Percentiles rank a stretch among this genome's conserved stretches.
Conservation (phyloP, 208 protist genomes). For the Leishmania aethiopica region DNA sequence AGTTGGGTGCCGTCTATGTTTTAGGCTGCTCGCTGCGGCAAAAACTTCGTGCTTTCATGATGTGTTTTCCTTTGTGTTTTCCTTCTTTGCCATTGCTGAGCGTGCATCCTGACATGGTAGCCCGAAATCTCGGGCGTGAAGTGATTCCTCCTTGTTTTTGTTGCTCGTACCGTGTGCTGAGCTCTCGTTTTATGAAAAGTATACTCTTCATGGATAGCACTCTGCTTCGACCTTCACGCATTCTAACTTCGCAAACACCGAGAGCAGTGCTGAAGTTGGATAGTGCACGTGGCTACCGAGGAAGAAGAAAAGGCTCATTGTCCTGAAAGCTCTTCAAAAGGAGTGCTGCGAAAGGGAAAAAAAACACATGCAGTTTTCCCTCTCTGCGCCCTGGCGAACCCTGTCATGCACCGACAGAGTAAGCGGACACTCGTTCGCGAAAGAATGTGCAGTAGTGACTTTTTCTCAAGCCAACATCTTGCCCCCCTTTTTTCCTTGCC, state of each 20-base stretch:
- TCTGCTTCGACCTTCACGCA: not conserved
- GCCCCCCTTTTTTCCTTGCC: not conserved
- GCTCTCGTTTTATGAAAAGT: not conserved
- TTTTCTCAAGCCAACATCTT: conserved; percentile 2
- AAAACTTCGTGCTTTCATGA: not conserved
- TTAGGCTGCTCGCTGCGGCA: not conserved
- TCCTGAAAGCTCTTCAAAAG: not conserved
- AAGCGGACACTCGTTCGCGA: not conserved
- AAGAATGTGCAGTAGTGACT: not conserved
- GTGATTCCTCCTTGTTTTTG: not conserved
- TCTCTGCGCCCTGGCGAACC: not conserved
- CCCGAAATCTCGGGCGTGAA: not conserved
- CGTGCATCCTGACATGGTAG: not conserved
- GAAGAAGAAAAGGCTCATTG: not conserved
- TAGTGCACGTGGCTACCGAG: not conserved
- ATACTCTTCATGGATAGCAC: not conserved
- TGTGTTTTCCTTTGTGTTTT: not conserved
- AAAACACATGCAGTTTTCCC: not conserved
- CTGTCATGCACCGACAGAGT: not conserved
- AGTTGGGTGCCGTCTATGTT: conserved; percentile 32
- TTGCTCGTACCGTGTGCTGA: not conserved
- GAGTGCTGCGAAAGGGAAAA: not conserved
- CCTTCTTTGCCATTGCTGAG: not conserved
- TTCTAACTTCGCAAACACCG: not conserved
- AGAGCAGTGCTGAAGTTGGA: not conserved